Percentiles rank a stretch among this genome's conserved stretches.
phyloP scores from a whole-genome alignment of 805 yeast species.

The Clavispora fructus region DNA sequence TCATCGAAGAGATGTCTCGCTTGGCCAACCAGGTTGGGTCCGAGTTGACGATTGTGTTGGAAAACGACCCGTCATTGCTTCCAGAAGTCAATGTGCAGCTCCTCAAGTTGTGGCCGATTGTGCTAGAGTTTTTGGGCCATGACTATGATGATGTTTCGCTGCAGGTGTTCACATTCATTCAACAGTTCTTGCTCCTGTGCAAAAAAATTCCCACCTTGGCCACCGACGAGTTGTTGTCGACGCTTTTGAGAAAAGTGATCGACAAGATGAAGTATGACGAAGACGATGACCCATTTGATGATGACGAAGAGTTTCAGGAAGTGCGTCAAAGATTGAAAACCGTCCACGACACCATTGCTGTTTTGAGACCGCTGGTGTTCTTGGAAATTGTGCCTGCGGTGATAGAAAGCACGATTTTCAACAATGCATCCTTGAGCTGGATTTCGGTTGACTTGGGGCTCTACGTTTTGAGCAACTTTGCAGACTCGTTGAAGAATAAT shows the following conservation, averaged over 20 bases:
- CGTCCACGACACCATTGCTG: slow-evolving; percentile 77
- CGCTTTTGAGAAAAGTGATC: slow-evolving; percentile 64
- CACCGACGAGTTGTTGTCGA: slow-evolving; percentile 48
- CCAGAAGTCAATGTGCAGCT: slow-evolving; percentile 37
- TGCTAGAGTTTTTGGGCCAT: slow-evolving; percentile 66
- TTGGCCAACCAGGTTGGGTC: slow-evolving; percentile 67
- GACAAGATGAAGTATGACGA: slow-evolving; percentile 76
- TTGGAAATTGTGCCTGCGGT: slow-evolving; percentile 56
- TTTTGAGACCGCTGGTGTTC: slow-evolving; percentile 54
- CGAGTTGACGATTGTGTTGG: slow-evolving; percentile 65
- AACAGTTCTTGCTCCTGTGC: slow-evolving; percentile 65
- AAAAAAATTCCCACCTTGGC: slow-evolving; percentile 45
- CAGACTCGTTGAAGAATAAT: slow-evolving; percentile 76
- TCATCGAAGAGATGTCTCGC: slow-evolving; percentile 71
- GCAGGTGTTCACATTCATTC: slow-evolving; percentile 77
- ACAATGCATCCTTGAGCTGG: slow-evolving; percentile 9
- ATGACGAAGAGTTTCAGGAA: slow-evolving; percentile 73
- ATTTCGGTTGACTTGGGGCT: slow-evolving; percentile 79
- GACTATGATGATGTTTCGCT: slow-evolving; percentile 85
- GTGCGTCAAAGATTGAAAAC: slow-evolving; percentile 67
- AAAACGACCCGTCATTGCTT: slow-evolving; percentile 42
- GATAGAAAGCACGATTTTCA: slow-evolving; percentile 33
- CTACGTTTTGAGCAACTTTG: slow-evolving; percentile 70
- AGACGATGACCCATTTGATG: slow-evolving; percentile 58
- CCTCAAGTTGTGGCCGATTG: slow-evolving; percentile 63